These are phyloP conservation scores for Entonaema liquescens DNA, from an alignment of 495 filamentous ascomycete species.

Conservation along the genomic window DNA sequence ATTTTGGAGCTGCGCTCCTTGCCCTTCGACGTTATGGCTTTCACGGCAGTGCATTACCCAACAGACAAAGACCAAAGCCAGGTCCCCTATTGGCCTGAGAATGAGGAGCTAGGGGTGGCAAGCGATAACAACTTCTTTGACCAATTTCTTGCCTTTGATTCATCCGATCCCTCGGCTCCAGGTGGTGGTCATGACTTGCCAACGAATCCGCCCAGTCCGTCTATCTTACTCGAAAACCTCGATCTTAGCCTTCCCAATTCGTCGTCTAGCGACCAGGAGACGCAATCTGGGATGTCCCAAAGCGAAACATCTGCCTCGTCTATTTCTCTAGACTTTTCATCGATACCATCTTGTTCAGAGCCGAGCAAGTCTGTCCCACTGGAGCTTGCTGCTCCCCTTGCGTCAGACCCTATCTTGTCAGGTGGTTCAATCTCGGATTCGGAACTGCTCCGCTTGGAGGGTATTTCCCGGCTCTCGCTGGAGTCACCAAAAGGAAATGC, in stretches of 20 bases:
- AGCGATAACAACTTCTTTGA: slow-evolving; percentile 55
- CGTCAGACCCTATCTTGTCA: slow-evolving; percentile 39
- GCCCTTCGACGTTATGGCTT: slow-evolving; percentile 43
- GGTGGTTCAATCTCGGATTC: slow-evolving; percentile 57
- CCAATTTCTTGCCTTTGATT: slow-evolving; percentile 56
- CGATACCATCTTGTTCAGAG: slow-evolving; percentile 1
- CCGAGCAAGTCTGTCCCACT: slow-evolving; percentile 29
- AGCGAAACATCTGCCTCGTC: slow-evolving; percentile 24
- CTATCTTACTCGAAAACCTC: slow-evolving; percentile 41
- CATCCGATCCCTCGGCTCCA: slow-evolving; percentile 31
- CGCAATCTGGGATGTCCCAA: slow-evolving; percentile 30
- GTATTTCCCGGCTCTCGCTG: slow-evolving; percentile 45
- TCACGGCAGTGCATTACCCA: slow-evolving; percentile 42
- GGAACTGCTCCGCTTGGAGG: slow-evolving; percentile 57
- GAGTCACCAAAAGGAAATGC: slow-evolving; percentile 47
- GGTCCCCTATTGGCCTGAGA: slow-evolving; percentile 48
- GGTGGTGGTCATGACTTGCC: slow-evolving; percentile 32
- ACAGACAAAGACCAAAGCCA: slow-evolving; percentile 52
- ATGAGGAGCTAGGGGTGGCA: slow-evolving; percentile 47
- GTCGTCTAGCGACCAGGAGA: slow-evolving; percentile 31
- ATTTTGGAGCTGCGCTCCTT: slow-evolving; percentile 33
- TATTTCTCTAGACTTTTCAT: slow-evolving; percentile 9
- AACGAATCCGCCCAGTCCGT: slow-evolving; percentile 45
- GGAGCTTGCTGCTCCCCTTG: slow-evolving; percentile 22
- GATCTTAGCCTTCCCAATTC: slow-evolving; percentile 27